phyloP scores from a whole-genome alignment of 305 asterid genomes.

The Rubia tinctorum region DNA sequence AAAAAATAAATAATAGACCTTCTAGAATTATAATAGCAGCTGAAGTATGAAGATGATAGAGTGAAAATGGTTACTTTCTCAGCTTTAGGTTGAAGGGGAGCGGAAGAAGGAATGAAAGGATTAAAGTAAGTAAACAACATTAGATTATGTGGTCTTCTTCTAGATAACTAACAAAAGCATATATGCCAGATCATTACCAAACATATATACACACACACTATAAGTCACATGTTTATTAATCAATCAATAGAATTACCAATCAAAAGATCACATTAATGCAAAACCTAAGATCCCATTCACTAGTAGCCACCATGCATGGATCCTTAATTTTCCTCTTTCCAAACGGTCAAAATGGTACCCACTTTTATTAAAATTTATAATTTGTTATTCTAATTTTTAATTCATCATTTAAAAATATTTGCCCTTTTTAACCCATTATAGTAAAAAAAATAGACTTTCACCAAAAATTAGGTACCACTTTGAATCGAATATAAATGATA shows the following conservation, averaged over 20 bases:
- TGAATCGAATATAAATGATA: too few species aligned
- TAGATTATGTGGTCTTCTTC: constrained; percentile 19
- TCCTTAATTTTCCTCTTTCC: neutral
- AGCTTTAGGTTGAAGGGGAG: constrained; percentile 17
- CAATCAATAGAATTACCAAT: constrained; percentile 6
- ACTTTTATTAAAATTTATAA: too few species aligned
- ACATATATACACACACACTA: constrained; percentile 27
- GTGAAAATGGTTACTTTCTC: constrained; percentile 28
- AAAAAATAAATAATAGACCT: constrained; percentile 1
- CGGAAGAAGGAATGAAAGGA: constrained; percentile 16
- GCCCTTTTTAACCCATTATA: too few species aligned
- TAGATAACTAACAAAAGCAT: constrained; percentile 20
- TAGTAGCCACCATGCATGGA: neutral
- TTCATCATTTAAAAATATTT: too few species aligned
- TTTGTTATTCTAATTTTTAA: too few species aligned
- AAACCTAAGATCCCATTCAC: neutral
- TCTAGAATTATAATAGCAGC: constrained; percentile 17
- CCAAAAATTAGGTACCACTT: too few species aligned
- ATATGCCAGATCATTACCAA: constrained; percentile 22
- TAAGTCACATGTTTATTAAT: constrained; percentile 47
- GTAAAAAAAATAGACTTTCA: too few species aligned
- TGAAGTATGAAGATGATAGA: constrained; percentile 17
- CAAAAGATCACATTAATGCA: neutral
- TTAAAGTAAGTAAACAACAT: constrained; percentile 25
- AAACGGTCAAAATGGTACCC: neutral